Conservation (phyloP, 768 basidiomycete species). For the Asterophora parasitica region DNA sequence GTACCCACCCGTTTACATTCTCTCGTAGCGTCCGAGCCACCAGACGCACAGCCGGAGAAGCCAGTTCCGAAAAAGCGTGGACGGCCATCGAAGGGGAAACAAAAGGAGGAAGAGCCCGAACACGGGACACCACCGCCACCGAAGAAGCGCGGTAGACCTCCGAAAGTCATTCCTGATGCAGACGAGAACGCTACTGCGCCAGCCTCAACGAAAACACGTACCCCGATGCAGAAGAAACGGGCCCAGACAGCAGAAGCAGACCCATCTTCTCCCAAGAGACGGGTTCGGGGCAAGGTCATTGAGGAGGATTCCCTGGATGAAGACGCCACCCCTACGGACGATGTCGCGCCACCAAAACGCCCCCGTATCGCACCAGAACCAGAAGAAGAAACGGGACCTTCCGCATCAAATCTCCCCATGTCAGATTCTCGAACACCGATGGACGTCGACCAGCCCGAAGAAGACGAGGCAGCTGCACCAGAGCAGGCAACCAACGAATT, state of each 20-base stretch:
- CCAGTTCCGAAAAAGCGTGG: constrained; percentile 34
- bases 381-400: not conserved
- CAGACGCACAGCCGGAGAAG: not conserved
- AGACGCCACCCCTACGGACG: not conserved
- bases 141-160: constrained; percentile 32
- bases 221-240: not conserved
- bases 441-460: not conserved
- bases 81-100: constrained; percentile 26
- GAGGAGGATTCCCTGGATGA: not conserved
- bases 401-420: not conserved
- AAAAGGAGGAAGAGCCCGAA: constrained; percentile 11
- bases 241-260: not conserved
- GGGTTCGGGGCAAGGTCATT: constrained; percentile 1
- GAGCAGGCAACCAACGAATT: not conserved
- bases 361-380: constrained; percentile 1
- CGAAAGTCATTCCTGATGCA: constrained; percentile 18
- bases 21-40: not conserved
- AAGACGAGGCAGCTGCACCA: not conserved
- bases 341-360: constrained; percentile 3
- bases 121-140: constrained; percentile 14
- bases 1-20: not conserved
- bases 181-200: not conserved
- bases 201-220: not conserved
- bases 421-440: not conserved
- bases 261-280: constrained; percentile 1